Base-by-base conservation (phyloP, 345 rosid species). In the Alliaria petiolata region DNA sequence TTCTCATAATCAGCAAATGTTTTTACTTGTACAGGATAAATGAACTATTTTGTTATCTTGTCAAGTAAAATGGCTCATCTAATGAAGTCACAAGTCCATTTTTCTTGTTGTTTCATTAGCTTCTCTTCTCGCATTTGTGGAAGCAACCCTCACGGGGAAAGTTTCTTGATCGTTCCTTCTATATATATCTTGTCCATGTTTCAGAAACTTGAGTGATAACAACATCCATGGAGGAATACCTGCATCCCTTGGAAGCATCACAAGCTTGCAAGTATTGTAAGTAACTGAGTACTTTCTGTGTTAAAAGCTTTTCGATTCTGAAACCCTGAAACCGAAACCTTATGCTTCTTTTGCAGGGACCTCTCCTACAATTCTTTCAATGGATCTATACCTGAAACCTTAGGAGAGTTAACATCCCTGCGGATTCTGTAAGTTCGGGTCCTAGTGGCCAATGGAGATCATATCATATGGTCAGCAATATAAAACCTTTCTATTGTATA, bases 141-240 rank as follows among this genome's bases (percentile, higher is more conserved):
- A 56, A 69, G 8, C 12, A 22, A 22, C 8, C 39, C 17, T 67
- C 26, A 16, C 5, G 38, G 50, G n/a, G 56, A 22, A 55, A 45
- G 33, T 47, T 58, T 58, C 51, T 49, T 36, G 33, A 61, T 51
- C 19, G 38, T 54, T 72, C 67, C n/a, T 56, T 59, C 0, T 33
- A 34, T 13, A 10, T 30, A 47, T 45, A 4, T 54, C n/a, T 61
- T 39, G 56, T 19, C 30, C 26, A 39, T 71, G 28, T 62, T 11
- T 51, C 83, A 95, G 99, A 86, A 95, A 95, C 86, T 76, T 95
- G 79, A 95, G 99, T 47, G 81, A 81, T 63, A 95, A 91, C 82
- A 84, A 71, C 80, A 86, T 95, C 69, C 88, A 4, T 40, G 98
- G 99, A 75, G 62, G 82, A 36, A 81, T 95, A 62, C 96, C 99